Evolutionary conservation across 805 yeast species (phyloP), one percentile per base, ranked within the genome.

Genomic region (Candida sonorensis): DNA sequence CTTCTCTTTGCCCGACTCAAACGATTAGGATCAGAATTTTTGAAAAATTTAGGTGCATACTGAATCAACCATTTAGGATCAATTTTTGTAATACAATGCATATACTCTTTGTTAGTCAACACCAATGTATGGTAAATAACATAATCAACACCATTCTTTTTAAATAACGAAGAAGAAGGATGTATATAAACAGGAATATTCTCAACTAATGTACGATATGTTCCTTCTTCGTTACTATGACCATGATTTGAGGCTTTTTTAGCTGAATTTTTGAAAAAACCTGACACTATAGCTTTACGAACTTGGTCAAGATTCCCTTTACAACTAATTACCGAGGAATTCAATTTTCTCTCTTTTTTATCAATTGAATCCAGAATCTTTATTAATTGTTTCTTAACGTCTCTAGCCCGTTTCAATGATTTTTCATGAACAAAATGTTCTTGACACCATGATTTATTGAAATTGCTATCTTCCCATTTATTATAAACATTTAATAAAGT

Each of bases 11-110:
- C 61, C 36, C 66, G 69, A 46, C 75, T 69, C 37, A 64, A 42
- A 41, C 57, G 62, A 32, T 62, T 54, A 2, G 71, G 66, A 46
- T 76, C 82, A 1, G 77, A 69, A 12, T 66, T 69, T 49, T 74
- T 74, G 66, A 81, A 90, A 55, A 79, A 86, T 27, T 72, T 75
- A 4, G 88, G 85, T 7, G 88, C 86, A 29, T 57, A 57, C 55
- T 80, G 72, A 29, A 75, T 59, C 20, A 90, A 61, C 95, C 95
- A 84, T 40, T 66, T 67, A 0, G 95, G 83, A 31, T 86, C 87
- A 22, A 92, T 75, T n/a, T 72, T 70, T 12, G 88, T 81, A 18
- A 81, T 78, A 45, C 86, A 86, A 35, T 92, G 82, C 95, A 90
- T 86, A 50, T 83, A 92, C 64, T 90, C 97, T 50, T 78, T 77